Evolutionary conservation across 2,329 filamentous ascomycete species (phyloP).

Genomic region (Alternaria infectoria): DNA sequence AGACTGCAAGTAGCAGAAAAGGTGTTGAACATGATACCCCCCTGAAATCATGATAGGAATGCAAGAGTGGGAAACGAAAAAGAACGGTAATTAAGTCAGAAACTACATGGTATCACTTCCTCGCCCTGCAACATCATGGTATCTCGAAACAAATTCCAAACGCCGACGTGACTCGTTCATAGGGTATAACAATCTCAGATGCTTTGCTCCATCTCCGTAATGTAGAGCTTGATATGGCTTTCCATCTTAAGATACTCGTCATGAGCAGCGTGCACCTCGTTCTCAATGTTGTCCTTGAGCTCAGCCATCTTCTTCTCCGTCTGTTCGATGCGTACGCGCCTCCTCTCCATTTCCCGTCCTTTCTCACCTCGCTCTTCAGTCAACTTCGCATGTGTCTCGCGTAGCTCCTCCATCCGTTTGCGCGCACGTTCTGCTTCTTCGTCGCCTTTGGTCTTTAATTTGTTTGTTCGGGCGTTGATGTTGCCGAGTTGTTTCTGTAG

Average conservation of each 20-base stretch:
- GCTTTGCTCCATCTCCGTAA: slow-evolving; percentile 97
- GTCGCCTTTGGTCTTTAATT: slow-evolving; percentile 78
- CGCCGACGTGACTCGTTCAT: slow-evolving; percentile 11
- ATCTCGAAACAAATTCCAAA: slow-evolving; percentile 9
- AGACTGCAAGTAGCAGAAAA: not conserved
- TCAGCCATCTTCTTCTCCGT: slow-evolving; percentile 99
- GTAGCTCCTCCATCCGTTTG: slow-evolving; percentile 87
- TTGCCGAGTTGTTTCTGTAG: slow-evolving; percentile 83
- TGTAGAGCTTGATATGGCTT: slow-evolving; percentile 94
- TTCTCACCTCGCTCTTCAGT: slow-evolving; percentile 87
- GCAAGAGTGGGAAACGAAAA: not conserved
- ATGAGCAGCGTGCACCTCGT: slow-evolving; percentile 85
- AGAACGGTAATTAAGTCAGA: not conserved
- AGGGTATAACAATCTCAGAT: slow-evolving; percentile 22
- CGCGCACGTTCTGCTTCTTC: slow-evolving; percentile 83
- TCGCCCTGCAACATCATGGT: not conserved
- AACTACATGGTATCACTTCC: slow-evolving; percentile 12
- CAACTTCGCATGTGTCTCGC: slow-evolving; percentile 77
- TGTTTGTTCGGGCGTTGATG: slow-evolving; percentile 86
- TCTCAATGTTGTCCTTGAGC: slow-evolving; percentile 96
- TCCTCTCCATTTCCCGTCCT: slow-evolving; percentile 87
- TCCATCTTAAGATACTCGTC: slow-evolving; percentile 98
- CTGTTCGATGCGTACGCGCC: slow-evolving; percentile 93
- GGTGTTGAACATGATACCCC: not conserved
- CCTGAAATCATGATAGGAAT: not conserved